phyloP scores from a whole-genome alignment of 176 grass and related monocot genomes.

The Echinochloa phyllopogon region DNA sequence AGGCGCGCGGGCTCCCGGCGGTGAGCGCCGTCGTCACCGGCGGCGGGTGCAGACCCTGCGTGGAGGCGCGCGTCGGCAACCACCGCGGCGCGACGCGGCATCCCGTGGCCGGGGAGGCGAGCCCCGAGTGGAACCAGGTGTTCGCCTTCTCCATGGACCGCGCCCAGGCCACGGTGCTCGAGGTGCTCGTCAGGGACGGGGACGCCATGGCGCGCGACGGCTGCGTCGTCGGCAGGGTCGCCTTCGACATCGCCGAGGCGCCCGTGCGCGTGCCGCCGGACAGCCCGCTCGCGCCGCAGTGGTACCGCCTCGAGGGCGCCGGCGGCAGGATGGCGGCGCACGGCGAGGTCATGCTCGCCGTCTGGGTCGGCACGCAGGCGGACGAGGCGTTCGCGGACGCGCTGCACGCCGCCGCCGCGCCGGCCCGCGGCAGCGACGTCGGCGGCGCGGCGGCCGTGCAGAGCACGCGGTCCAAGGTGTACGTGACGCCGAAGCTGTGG shows the following conservation, averaged over 20 bases:
- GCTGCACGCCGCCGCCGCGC: conserved; percentile 50
- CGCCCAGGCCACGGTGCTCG: conserved; percentile 63
- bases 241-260: conserved; percentile 72
- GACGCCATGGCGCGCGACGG: conserved; percentile 48
- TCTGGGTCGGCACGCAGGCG: conserved; percentile 71
- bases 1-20: conserved; percentile 57
- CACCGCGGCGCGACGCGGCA: conserved; percentile 58
- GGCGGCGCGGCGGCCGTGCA: conserved; percentile 25
- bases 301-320: conserved; percentile 58
- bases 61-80: conserved; percentile 74
- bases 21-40: conserved; percentile 25
- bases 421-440: conserved; percentile 23
- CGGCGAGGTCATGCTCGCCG: conserved; percentile 67
- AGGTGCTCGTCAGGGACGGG: conserved; percentile 68
- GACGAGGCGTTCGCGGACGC: conserved; percentile 67
- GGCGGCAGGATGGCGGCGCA: conserved; percentile 27
- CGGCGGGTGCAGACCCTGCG: conserved; percentile 59
- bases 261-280: conserved; percentile 71
- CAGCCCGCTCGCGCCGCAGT: conserved; percentile 80
- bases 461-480: conserved; percentile 58
- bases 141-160: conserved; percentile 79
- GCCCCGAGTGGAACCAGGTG: conserved; percentile 76
- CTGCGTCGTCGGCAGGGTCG: conserved; percentile 62
- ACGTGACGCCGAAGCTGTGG: conserved; percentile 58
- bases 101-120: conserved; percentile 32